Conservation (phyloP, 73 alveolate genomes). For the Tetrahymena thermophila region DNA sequence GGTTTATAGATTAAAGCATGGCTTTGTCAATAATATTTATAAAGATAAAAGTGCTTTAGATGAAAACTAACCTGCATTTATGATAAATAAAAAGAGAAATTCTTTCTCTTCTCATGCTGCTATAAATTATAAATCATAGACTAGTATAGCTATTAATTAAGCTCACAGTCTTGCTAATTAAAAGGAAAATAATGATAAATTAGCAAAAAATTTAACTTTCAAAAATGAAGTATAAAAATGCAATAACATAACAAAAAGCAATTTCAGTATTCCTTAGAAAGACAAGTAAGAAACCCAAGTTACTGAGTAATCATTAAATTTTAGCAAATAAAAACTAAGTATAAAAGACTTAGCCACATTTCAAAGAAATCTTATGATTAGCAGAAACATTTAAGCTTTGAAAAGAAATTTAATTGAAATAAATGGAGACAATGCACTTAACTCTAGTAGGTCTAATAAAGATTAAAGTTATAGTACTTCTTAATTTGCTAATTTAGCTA, state of each 20-base stretch:
- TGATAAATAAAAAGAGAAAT: neutral
- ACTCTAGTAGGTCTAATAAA: neutral
- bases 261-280: too few relatives aligned
- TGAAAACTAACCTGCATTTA: neutral
- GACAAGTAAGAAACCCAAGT: neutral
- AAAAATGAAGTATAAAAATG: neutral
- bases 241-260: too few relatives aligned
- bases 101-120: neutral
- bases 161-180: neutral
- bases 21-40: neutral
- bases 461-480: neutral
- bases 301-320: neutral
- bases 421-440: neutral
- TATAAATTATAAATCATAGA: neutral
- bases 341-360: neutral
- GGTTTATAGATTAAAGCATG: neutral
- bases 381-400: neutral
- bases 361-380: neutral
- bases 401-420: neutral
- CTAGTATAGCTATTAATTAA: neutral
- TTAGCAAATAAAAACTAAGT: neutral
- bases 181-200: neutral
- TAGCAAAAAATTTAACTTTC: neutral
- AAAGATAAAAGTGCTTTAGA: neutral
- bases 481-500: neutral